Evolutionary conservation across 23 red algal species (phyloP).

Genomic region (Gracilaria gracilis): DNA sequence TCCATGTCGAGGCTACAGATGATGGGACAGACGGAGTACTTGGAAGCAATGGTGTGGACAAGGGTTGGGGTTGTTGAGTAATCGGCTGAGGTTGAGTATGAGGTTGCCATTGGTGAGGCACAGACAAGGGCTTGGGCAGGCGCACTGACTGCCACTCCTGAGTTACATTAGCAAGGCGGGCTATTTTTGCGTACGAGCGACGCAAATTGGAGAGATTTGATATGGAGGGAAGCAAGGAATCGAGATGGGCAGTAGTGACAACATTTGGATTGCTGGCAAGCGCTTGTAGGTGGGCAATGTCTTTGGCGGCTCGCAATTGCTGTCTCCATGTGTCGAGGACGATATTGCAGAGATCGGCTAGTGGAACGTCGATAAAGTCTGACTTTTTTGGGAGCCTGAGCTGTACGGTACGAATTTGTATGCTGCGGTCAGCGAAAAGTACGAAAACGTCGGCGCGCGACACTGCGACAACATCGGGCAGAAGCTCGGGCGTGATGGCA

Average conservation of each 20-base stretch:
- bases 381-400: conserved; percentile 12
- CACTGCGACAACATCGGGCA: conserved; percentile 41
- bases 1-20: conserved; percentile 34
- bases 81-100: conserved; percentile 21
- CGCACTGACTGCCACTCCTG: conserved; percentile 18
- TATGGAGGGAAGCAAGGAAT: conserved; percentile 48
- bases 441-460: conserved; percentile 57
- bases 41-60: conserved; percentile 5
- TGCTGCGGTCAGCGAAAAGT: conserved; percentile 31
- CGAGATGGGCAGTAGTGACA: conserved; percentile 44
- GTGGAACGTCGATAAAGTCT: conserved; percentile 56
- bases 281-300: not conserved
- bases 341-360: conserved; percentile 34
- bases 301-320: conserved; percentile 20
- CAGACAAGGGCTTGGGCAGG: not conserved
- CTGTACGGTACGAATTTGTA: conserved; percentile 37
- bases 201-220: conserved; percentile 30
- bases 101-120: not conserved
- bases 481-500: conserved; percentile 43
- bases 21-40: conserved; percentile 19
- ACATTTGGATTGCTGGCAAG: conserved; percentile 60
- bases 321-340: conserved; percentile 56
- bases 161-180: conserved; percentile 46
- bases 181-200: conserved; percentile 42
- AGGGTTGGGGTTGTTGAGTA: conserved; percentile 12